Percentiles rank a stretch among this genome's conserved stretches.
Conservation (phyloP, 2,329 filamentous ascomycete species). For the Clonostachys sp. region DNA sequence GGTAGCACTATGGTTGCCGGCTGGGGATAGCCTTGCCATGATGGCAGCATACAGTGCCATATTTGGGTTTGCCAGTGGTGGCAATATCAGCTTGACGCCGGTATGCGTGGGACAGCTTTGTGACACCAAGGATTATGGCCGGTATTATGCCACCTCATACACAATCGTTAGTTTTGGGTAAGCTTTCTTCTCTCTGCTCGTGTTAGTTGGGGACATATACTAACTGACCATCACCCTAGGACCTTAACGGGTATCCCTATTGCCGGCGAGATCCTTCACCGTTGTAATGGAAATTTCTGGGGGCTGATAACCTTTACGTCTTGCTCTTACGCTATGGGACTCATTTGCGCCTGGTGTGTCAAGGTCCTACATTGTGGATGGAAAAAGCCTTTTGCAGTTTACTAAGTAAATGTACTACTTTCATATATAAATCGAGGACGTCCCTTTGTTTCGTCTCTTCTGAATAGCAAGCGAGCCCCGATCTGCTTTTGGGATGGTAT, state of each 20-base stretch:
- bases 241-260: background rate
- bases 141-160: background rate
- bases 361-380: too few species aligned
- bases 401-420: too few species aligned
- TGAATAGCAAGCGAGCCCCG: too few species aligned
- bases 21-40: too few species aligned
- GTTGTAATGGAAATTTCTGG: background rate
- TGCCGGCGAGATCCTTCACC: background rate
- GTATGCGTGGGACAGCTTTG: background rate
- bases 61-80: background rate
- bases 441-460: too few species aligned
- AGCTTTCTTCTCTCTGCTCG: background rate
- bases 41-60: too few species aligned
- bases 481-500: too few species aligned
- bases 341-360: too few species aligned
- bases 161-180: background rate
- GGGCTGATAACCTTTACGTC: background rate
- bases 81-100: background rate
- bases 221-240: background rate
- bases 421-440: too few species aligned
- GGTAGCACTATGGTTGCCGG: too few species aligned
- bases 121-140: background rate
- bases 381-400: too few species aligned
- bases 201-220: background rate
- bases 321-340: too few species aligned